These are phyloP conservation scores for Colletotrichum sp. DNA, from an alignment of 2,329 filamentous ascomycete genomes.

Conservation along the genomic window DNA sequence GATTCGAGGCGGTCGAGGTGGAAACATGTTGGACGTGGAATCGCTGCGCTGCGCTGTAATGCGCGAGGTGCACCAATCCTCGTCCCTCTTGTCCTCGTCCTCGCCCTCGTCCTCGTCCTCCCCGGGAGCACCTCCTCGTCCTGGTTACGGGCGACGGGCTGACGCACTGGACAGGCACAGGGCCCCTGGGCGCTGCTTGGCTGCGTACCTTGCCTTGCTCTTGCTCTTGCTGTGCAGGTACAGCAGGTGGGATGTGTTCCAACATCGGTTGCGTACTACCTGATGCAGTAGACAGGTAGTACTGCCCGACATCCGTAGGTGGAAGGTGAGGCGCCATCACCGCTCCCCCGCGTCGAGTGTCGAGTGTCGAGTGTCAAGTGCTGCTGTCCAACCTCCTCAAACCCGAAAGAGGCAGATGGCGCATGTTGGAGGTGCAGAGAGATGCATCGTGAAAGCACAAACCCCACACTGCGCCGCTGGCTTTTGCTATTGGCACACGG, in stretches of 20 bases:
- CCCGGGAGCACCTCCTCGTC: not conserved
- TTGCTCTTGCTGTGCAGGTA: not conserved
- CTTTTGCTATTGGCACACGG: not conserved
- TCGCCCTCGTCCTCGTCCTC: not conserved
- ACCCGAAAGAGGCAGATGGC: not conserved
- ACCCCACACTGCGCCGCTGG: not conserved
- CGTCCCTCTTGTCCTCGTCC: not conserved
- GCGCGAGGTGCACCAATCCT: not conserved
- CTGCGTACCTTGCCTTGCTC: not conserved
- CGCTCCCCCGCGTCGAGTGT: not conserved
- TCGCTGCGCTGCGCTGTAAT: conserved; percentile 13
- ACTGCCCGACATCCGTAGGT: not conserved
- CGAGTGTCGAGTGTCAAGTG: not conserved
- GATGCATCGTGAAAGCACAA: not conserved
- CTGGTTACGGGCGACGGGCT: not conserved
- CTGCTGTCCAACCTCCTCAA: not conserved
- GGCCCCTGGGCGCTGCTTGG: not conserved
- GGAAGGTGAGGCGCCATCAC: not conserved
- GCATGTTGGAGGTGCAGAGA: not conserved
- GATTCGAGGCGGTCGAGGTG: conserved; percentile 2
- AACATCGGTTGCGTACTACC: not conserved
- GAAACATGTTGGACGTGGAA: conserved; percentile 9
- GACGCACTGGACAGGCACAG: not conserved
- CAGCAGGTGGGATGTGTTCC: not conserved
- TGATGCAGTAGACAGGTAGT: not conserved